These are phyloP conservation scores for Posidonia australis DNA, from an alignment of 106 monocot genomes.

Conservation along the genomic window DNA sequence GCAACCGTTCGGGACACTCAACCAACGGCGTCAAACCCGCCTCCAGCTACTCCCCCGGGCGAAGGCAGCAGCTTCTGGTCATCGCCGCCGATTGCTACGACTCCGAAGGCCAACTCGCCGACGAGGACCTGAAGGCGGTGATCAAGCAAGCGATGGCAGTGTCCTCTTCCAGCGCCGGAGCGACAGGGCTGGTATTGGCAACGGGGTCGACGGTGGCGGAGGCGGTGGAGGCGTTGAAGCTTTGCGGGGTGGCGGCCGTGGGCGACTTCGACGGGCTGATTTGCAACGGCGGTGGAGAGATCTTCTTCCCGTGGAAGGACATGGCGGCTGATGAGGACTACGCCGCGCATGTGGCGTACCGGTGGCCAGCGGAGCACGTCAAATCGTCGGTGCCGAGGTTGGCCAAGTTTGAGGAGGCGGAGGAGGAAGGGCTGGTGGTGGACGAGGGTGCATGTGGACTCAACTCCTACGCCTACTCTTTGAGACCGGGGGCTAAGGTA, in stretches of 20 bases:
- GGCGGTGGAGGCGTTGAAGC: conserved; percentile 29
- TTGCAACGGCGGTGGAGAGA: conserved; percentile 47
- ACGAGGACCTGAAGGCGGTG: conserved; percentile 9
- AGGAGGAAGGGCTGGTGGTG: conserved; percentile 19
- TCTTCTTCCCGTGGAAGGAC: conserved; percentile 71
- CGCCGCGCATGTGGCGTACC: conserved; percentile 32
- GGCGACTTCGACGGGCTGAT: conserved; percentile 49
- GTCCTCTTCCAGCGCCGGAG: conserved; percentile 13
- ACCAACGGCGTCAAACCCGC: background rate
- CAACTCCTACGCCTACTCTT: conserved; percentile 42
- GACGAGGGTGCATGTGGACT: conserved; percentile 31
- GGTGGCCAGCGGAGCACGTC: conserved; percentile 47
- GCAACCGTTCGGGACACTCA: background rate
- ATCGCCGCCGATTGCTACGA: conserved; percentile 52
- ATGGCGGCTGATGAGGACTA: conserved; percentile 38
- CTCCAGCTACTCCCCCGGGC: conserved; percentile 4
- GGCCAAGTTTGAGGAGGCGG: conserved; percentile 22
- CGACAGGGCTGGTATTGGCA: conserved; percentile 32
- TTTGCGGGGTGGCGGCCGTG: conserved; percentile 21
- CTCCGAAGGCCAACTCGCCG: conserved; percentile 9
- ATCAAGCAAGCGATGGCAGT: conserved; percentile 14
- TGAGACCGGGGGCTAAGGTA: conserved; percentile 31
- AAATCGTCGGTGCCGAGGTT: conserved; percentile 34
- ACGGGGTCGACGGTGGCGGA: conserved; percentile 38
- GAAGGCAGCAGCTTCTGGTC: conserved; percentile 36